phyloP scores from a whole-genome alignment of 441 rosid species.

The Pelargonium cotyledonis region DNA sequence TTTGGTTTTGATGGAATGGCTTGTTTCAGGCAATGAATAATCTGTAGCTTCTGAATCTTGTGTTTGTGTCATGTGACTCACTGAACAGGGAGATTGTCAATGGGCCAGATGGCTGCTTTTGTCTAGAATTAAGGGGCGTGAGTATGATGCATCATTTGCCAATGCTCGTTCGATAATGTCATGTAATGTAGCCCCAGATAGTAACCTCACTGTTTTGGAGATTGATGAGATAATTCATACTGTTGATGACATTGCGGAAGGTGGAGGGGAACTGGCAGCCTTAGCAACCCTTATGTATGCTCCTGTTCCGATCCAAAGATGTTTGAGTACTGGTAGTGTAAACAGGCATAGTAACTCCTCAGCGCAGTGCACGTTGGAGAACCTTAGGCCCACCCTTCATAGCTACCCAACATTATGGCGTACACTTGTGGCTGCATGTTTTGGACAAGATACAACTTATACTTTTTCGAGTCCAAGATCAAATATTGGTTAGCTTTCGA shows the following conservation, averaged over 20 bases:
- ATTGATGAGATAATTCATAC: slow-evolving; percentile 66
- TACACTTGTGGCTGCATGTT: slow-evolving; percentile 65
- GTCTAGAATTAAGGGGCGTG: slow-evolving; percentile 76
- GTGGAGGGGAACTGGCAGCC: slow-evolving; percentile 97
- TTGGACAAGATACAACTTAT: slow-evolving; percentile 57
- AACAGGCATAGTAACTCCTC: slow-evolving; percentile 70
- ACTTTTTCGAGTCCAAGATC: slow-evolving; percentile 47
- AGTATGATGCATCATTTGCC: slow-evolving; percentile 94
- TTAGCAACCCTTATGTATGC: slow-evolving; percentile 94
- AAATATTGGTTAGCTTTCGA: slow-evolving; percentile 55
- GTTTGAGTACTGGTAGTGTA: slow-evolving; percentile 70
- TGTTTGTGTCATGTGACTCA: slow-evolving; percentile 21
- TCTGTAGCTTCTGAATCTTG: slow-evolving; percentile 17
- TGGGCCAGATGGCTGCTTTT: slow-evolving; percentile 98
- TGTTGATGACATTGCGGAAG: slow-evolving; percentile 96
- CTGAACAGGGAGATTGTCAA: slow-evolving; percentile 83
- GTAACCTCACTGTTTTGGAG: slow-evolving; percentile 50
- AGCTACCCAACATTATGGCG: slow-evolving; percentile 86
- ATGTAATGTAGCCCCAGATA: slow-evolving; percentile 37
- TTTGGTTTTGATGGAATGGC: slow-evolving; percentile 13
- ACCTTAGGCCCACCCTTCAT: slow-evolving; percentile 72
- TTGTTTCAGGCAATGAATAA: slow-evolving; percentile 9
- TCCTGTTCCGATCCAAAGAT: slow-evolving; percentile 63
- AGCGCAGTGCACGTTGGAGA: slow-evolving; percentile 92
- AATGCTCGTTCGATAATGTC: slow-evolving; percentile 80